Conservation (phyloP, 116 monocot genomes). For the Dioscorea cayenensis region DNA sequence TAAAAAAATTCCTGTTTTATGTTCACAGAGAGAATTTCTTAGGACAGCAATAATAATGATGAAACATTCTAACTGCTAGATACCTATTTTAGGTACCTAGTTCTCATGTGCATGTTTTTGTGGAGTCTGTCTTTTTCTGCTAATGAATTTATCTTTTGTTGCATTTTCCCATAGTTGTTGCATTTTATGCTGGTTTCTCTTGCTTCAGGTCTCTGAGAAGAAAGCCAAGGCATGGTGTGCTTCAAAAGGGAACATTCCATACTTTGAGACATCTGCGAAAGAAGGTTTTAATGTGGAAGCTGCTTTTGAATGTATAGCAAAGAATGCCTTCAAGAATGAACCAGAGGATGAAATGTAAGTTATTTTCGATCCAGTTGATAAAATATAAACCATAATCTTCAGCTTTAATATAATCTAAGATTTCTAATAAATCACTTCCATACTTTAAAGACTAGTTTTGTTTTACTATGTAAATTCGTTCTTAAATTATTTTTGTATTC, state of each 20-base stretch:
- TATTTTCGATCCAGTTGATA: not conserved
- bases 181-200: not conserved
- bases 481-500: no score
- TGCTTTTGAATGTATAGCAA: constrained; percentile 88
- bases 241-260: constrained; percentile 88
- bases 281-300: constrained; percentile 91
- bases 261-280: constrained; percentile 94
- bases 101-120: not conserved
- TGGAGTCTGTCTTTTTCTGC: no score
- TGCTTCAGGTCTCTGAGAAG: constrained; percentile 77
- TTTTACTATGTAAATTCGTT: no score
- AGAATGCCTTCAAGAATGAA: constrained; percentile 86
- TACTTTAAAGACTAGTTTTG: no score
- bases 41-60: no score
- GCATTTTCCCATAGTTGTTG: not conserved
- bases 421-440: no score
- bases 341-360: constrained; percentile 95
- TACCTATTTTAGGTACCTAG: not conserved
- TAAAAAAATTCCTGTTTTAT: no score
- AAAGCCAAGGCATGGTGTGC: constrained; percentile 93
- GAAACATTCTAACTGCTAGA: no score
- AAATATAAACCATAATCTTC: not conserved
- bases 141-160: not conserved
- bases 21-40: no score
- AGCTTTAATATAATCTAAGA: no score